These are phyloP conservation scores for Populus hybrid DNA, from an alignment of 441 rosid species.

Conservation along the genomic window DNA sequence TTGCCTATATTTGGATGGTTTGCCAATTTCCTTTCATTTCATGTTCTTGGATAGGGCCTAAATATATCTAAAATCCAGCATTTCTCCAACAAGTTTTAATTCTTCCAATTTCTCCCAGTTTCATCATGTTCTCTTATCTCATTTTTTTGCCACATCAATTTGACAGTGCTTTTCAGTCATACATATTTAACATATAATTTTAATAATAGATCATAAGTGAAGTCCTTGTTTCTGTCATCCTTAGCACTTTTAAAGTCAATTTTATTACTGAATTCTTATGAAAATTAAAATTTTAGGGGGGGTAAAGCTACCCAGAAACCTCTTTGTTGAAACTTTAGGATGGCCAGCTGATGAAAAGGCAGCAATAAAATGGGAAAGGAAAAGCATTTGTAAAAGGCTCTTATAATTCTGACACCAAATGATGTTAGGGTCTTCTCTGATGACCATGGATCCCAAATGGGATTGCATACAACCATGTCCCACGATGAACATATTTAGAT, in stretches of 20 bases:
- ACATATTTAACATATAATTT: too few relatives aligned
- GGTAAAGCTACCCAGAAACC: not conserved
- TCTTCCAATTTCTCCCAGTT: not conserved
- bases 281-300: not conserved
- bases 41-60: not conserved
- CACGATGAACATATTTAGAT: not conserved
- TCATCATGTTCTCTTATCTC: not conserved
- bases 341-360: too few relatives aligned
- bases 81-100: not conserved
- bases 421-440: not conserved
- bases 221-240: not conserved
- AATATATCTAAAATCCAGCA: too few relatives aligned
- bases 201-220: not conserved
- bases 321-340: not conserved
- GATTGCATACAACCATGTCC: too few relatives aligned
- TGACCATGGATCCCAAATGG: too few relatives aligned
- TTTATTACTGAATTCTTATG: not conserved
- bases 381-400: not conserved
- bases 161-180: too few relatives aligned
- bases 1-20: not conserved
- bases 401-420: not conserved
- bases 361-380: not conserved
- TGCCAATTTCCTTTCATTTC: not conserved
- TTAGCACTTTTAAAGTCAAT: not conserved
- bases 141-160: not conserved